Evolutionary conservation across 352 stramenopile genomes (phyloP).

Genomic region (Phytopythium mirpurense): DNA sequence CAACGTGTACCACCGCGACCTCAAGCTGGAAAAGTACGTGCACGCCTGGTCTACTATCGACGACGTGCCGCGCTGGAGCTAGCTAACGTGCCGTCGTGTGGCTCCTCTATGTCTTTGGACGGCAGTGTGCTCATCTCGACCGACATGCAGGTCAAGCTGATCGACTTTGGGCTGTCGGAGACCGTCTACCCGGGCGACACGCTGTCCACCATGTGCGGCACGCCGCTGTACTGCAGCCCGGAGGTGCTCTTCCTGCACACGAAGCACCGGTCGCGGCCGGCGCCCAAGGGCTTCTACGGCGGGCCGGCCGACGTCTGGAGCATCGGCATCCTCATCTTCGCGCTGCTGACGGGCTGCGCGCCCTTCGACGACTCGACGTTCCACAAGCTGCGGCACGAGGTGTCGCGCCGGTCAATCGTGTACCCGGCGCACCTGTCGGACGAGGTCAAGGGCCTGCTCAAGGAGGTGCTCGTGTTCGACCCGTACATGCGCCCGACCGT

Average conservation of each 20-base stretch:
- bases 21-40: slow-evolving; percentile 93
- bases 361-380: slow-evolving; percentile 81
- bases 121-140: slow-evolving; percentile 88
- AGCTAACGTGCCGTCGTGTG: too few species aligned
- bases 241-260: slow-evolving; percentile 69
- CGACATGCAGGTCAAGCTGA: slow-evolving; percentile 92
- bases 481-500: slow-evolving; percentile 50
- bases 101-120: not conserved
- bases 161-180: slow-evolving; percentile 95
- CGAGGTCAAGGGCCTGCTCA: slow-evolving; percentile 59
- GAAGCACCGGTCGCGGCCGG: slow-evolving; percentile 12
- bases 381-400: slow-evolving; percentile 47
- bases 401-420: slow-evolving; percentile 62
- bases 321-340: slow-evolving; percentile 74
- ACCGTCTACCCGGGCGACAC: slow-evolving; percentile 54
- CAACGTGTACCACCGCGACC: slow-evolving; percentile 92
- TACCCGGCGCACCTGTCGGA: slow-evolving; percentile 62
- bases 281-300: slow-evolving; percentile 38
- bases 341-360: slow-evolving; percentile 73
- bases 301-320: slow-evolving; percentile 77
- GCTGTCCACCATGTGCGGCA: slow-evolving; percentile 73
- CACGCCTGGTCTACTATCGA: not conserved
- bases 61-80: too few species aligned
- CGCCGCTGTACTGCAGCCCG: slow-evolving; percentile 77
- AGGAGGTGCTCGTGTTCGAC: slow-evolving; percentile 60